Base-by-base conservation (phyloP, 192 early-diverging fungal genomes). In the Geranomyces michiganensis region DNA sequence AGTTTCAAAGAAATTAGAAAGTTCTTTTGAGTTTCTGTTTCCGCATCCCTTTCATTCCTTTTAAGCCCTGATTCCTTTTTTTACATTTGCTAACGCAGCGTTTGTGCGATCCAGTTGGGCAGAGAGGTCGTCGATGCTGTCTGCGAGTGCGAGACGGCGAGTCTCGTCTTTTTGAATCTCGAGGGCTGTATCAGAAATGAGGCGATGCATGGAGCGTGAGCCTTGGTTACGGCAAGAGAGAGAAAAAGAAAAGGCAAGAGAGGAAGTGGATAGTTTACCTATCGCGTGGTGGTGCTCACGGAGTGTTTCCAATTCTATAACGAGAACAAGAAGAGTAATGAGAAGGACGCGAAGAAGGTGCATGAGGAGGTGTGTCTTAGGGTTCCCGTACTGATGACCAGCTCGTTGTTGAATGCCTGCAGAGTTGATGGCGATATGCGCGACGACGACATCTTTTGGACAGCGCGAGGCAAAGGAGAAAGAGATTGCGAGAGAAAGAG, bases 381-480 rank as follows among this genome's bases (percentile, higher is more conserved):
- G 10, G 10, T 3, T 41, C 31, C 10, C 68, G 0, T 44, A 70
- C 72, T 67, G 26, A 58, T 73, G 21, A 73, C 66, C 24, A 73
- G 55, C 31, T 73, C 72, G 46, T 73, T 73, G 56, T 73, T 73
- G 60, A 73, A 73, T 26, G 72, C n/a, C 44, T 73, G 72, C 19
- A 73, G 55, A 21, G 14, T 73, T 58, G 72, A 73, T 17, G 72
- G 72, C 24, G 32, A 41, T 27, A 73, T 67, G 17, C 65, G 46
- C 24, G 71, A 72, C 5, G 45, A 15, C 60, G 67, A n/a, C n/a
- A n/a, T n/a, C n/a, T 71, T 41, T 41, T 41, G 36, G 36, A 41
- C 5, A 41, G 10, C 3, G 36, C 3, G 10, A 41, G 36, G 36
- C 36, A 41, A 41, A 41, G 36, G n/a, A n/a, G n/a, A n/a, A n/a